These are phyloP conservation scores for Fusarium beomiforme DNA, from an alignment of 2,329 filamentous ascomycete genomes.

Conservation along the genomic window DNA sequence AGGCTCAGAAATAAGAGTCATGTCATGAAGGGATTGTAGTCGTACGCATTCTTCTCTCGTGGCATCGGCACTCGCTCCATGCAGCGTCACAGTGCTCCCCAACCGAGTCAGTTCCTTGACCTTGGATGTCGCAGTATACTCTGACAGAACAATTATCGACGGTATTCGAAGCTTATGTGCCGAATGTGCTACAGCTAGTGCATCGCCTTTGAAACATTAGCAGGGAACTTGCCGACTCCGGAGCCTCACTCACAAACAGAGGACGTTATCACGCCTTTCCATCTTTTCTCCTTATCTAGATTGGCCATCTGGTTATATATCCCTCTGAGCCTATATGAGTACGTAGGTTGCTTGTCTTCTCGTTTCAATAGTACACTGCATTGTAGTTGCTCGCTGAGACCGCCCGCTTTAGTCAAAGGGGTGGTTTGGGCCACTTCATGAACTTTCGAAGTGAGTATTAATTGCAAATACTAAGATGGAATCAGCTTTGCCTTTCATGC, in stretches of 20 bases:
- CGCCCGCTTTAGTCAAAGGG: neutral
- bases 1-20: fast-evolving
- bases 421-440: fast-evolving
- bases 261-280: neutral
- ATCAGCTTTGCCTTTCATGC: neutral
- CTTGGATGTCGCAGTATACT: fast-evolving
- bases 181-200: neutral
- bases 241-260: neutral
- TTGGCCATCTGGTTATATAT: neutral
- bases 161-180: neutral
- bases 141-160: neutral
- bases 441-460: neutral
- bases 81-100: neutral
- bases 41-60: neutral
- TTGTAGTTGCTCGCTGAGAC: neutral
- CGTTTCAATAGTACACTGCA: neutral
- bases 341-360: neutral
- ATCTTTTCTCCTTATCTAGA: neutral
- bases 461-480: neutral
- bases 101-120: neutral
- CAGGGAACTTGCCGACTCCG: neutral
- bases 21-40: neutral
- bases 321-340: neutral
- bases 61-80: fast-evolving
- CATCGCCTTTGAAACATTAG: neutral